Evolutionary conservation across 129 eudicot species (phyloP).

Genomic region (Escallonia herrerae): DNA sequence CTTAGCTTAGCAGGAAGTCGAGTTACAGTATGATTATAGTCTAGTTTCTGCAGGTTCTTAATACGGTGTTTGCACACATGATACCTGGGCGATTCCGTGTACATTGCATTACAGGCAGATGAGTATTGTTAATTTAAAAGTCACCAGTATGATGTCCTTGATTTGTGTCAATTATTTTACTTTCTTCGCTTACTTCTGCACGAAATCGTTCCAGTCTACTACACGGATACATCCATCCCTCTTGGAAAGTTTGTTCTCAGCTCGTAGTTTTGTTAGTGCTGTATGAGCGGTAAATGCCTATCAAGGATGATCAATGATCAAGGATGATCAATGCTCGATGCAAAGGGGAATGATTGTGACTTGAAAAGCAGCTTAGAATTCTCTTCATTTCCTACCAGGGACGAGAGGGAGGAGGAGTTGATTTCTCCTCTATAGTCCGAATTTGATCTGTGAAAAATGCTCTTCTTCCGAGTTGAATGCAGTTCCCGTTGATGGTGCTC

Average conservation of each 20-base stretch:
- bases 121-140: not conserved
- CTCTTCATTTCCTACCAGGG: too few relatives aligned
- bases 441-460: too few relatives aligned
- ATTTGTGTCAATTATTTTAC: not conserved
- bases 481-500: too few relatives aligned
- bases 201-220: too few relatives aligned
- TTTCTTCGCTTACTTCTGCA: not conserved
- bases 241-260: not conserved
- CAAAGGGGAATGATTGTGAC: too few relatives aligned
- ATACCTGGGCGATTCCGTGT: not conserved
- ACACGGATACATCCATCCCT: too few relatives aligned
- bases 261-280: too few relatives aligned
- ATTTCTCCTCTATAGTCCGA: too few relatives aligned
- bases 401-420: too few relatives aligned
- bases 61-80: not conserved
- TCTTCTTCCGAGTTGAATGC: too few relatives aligned
- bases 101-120: not conserved
- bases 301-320: not conserved
- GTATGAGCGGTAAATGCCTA: too few relatives aligned
- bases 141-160: not conserved
- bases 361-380: too few relatives aligned
- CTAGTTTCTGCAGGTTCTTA: conserved; percentile 3
- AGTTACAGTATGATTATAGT: not conserved
- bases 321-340: not conserved
- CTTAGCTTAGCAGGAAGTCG: not conserved